Evolutionary conservation across 768 basidiomycete genomes (phyloP), one percentile per base, ranked within the genome.

Genomic region (Boletus huronensis): DNA sequence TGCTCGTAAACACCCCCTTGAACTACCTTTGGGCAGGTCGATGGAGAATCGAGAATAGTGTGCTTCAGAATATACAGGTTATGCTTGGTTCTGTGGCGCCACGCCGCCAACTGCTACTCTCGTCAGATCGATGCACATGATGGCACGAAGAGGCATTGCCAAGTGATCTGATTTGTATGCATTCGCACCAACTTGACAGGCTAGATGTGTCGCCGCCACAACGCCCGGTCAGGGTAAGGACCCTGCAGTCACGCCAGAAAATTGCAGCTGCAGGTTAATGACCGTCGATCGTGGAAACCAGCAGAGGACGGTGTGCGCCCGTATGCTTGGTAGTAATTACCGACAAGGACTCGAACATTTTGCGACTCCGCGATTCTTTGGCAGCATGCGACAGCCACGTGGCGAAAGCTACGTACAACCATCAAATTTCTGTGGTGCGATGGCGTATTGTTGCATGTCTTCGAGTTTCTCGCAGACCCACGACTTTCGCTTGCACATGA

Each of bases 271-370:
- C 13, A 29, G 16, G 38, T 21, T 46, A 52, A 62, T 62, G 48
- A 49, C 60, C 61, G 60, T 60, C 21, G 6, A 34, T 32, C 17
- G 25, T 29, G 39, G 55, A 39, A 36, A 28, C 34, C 14, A n/a
- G 52, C 17, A 39, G 36, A 21, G 11, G 9, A 23, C 13, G 25
- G n/a, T 53, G 17, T 21, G 39, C 23, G 11, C 40, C 23, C 7
- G 26, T 26, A n/a, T n/a, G 38, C n/a, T 38, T 16, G n/a, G n/a
- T 23, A 11, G 40, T 55, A 38, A 55, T 55, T 38, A 38, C 53
- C 54, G 54, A 25, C 13, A 4, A 11, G 11, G 3, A 3, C 13
- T 19, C 16, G 17, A 5, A 11, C 17, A 21, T 31, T 53, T 53
- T 25, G 5, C 4, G 26, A 42, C 41, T 31, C 52, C 53, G 28